These are phyloP conservation scores for Marasmius oreades DNA, from an alignment of 1,284 basidiomycete genomes.

Conservation along the genomic window DNA sequence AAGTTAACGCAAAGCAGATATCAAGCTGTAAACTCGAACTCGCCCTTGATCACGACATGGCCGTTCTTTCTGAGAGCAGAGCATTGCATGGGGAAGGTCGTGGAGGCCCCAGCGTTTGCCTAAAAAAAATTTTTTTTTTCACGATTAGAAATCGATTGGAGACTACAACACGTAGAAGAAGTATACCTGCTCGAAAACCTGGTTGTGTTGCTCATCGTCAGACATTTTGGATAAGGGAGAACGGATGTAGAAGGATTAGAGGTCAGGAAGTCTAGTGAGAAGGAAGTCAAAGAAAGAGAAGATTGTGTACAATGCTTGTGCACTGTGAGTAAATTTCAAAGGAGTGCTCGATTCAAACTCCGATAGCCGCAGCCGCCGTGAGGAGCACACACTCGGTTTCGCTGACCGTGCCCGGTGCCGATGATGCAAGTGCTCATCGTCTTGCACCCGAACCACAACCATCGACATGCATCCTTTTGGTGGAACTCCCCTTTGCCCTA, in stretches of 20 bases:
- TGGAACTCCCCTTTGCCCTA: conserved; percentile 60
- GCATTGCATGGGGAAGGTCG: conserved; percentile 95
- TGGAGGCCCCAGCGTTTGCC: conserved; percentile 80
- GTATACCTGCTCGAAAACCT: conserved; percentile 79
- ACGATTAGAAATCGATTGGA: conserved; percentile 4
- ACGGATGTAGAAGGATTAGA: background rate
- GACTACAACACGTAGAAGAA: conserved; percentile 6
- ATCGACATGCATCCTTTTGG: conserved; percentile 64
- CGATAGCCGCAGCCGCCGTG: conserved; percentile 26
- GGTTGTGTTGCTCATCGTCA: conserved; percentile 89
- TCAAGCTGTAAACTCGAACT: conserved; percentile 5
- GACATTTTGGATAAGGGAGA: conserved; percentile 56
- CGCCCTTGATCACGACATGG: conserved; percentile 96
- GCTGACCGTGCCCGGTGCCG: too few relatives aligned
- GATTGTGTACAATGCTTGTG: too few relatives aligned
- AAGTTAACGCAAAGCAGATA: conserved; percentile 11
- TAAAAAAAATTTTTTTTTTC: too few relatives aligned
- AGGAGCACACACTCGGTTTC: too few relatives aligned
- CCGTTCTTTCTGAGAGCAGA: conserved; percentile 94
- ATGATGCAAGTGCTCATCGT: background rate
- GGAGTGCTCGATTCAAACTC: conserved; percentile 30
- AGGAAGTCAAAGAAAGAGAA: conserved; percentile 16
- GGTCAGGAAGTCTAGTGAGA: conserved; percentile 11
- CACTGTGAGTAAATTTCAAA: conserved; percentile 30
- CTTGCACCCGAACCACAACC: conserved; percentile 1